phyloP scores from a whole-genome alignment of 2,329 filamentous ascomycete genomes.

The Colletotrichum echinochloae region DNA sequence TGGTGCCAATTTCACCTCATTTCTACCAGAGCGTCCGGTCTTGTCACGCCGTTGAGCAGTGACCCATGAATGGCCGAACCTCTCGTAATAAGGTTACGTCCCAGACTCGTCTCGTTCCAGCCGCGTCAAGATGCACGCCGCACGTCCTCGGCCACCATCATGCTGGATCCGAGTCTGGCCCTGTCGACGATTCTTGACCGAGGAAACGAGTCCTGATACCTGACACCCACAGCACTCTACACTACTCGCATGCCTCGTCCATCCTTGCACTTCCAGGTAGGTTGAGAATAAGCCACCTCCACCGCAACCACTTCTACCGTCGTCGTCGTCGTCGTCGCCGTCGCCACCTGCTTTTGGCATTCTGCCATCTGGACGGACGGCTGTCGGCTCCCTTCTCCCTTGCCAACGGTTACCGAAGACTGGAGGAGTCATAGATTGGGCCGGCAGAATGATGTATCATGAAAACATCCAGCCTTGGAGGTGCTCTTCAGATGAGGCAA shows the following conservation, averaged over 20 bases:
- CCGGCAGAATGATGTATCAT: constrained; percentile 6
- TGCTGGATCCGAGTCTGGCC: constrained; percentile 29
- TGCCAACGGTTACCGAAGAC: background rate
- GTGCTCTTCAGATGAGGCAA: background rate
- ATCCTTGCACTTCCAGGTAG: background rate
- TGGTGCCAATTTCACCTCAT: background rate
- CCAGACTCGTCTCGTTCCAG: constrained; percentile 41
- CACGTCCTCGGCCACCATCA: constrained; percentile 12
- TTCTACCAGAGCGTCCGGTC: constrained; percentile 3
- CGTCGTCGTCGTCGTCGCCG: too few species aligned
- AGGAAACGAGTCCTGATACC: constrained; percentile 8
- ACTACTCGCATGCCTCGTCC: background rate
- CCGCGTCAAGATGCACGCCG: constrained; percentile 30
- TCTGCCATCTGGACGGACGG: background rate
- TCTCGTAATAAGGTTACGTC: constrained; percentile 35
- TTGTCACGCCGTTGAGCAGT: constrained; percentile 16
- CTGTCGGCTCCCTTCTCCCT: background rate
- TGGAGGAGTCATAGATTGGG: background rate
- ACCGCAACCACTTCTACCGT: too few species aligned
- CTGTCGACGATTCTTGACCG: constrained; percentile 12
- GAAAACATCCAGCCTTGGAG: background rate
- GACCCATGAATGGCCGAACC: constrained; percentile 23
- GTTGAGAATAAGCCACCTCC: background rate
- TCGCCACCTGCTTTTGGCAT: background rate
- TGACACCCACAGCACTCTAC: background rate